Percentiles rank a stretch among this genome's conserved stretches.
Evolutionary conservation across 768 basidiomycete genomes (phyloP).

Genomic region (Lentinula edodes): DNA sequence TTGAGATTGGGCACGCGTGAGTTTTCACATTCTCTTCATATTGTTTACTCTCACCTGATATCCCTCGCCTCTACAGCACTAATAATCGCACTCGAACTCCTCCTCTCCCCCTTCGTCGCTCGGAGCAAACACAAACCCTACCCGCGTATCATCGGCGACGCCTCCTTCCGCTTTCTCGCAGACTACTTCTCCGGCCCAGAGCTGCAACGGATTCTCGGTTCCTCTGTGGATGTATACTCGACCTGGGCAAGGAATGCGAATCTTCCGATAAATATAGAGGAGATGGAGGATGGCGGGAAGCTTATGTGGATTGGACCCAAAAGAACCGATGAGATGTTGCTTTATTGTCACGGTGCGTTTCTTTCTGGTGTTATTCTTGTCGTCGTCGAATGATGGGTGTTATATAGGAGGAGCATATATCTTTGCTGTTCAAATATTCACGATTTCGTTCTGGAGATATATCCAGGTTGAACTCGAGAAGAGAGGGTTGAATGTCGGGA

Average conservation of each 20-base stretch:
- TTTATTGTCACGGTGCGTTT: constrained; percentile 26
- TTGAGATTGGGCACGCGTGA: neutral
- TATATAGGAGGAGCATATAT: constrained; percentile 7
- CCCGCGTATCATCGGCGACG: neutral
- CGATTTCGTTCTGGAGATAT: constrained; percentile 3
- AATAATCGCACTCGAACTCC: neutral
- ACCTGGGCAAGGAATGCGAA: constrained; percentile 13
- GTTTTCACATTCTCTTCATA: neutral
- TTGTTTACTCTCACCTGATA: neutral
- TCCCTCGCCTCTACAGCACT: neutral
- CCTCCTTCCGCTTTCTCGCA: neutral
- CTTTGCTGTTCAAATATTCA: neutral
- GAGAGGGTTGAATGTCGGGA: constrained; percentile 3
- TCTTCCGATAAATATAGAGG: constrained; percentile 17
- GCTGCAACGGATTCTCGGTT: neutral
- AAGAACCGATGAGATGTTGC: constrained; percentile 24
- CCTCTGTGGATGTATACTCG: constrained; percentile 12
- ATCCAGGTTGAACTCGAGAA: constrained; percentile 1
- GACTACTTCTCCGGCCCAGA: neutral
- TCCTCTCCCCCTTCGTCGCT: neutral
- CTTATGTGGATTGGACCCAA: constrained; percentile 29
- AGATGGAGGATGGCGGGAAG: constrained; percentile 18
- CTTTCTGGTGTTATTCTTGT: neutral
- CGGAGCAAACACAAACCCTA: neutral
- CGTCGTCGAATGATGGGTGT: neutral